phyloP scores from a whole-genome alignment of 257 asterid species.

The Solanum virginianum region DNA sequence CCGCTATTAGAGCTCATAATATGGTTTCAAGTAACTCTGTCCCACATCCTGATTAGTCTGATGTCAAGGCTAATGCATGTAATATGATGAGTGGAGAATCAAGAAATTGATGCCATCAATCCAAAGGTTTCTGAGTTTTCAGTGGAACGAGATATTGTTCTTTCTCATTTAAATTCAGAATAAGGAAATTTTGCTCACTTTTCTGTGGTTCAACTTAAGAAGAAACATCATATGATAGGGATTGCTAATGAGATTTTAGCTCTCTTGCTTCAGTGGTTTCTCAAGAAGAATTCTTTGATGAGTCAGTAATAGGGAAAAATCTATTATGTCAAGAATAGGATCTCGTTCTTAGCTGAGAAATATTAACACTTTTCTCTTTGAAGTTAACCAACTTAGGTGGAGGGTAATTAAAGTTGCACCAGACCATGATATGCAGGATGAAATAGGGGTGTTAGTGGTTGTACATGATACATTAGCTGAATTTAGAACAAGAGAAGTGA shows the following conservation, averaged over 20 bases:
- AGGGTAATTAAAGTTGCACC: constrained; percentile 36
- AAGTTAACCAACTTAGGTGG: constrained; percentile 38
- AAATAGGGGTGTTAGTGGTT: constrained; percentile 28
- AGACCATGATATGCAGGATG: constrained; percentile 35
- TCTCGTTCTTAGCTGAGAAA: constrained; percentile 34
- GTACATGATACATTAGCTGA: constrained; percentile 46
- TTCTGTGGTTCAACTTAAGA: constrained; percentile 27
- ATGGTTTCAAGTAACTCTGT: too few relatives aligned
- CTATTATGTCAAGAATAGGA: constrained; percentile 40
- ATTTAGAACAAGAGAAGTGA: constrained; percentile 40
- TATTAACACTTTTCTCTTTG: constrained; percentile 39
- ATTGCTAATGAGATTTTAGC: constrained; percentile 38
- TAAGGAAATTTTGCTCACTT: constrained; percentile 15
- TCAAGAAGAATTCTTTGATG: constrained; percentile 35
- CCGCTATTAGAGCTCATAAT: too few relatives aligned
- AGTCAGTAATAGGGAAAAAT: constrained; percentile 42
- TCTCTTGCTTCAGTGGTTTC: constrained; percentile 26
- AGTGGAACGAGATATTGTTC: constrained; percentile 21
- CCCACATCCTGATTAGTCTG: too few relatives aligned
- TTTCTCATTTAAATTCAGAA: constrained; percentile 20
- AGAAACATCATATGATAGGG: constrained; percentile 35
- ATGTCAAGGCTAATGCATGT: too few relatives aligned
- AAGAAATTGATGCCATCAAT: constrained; percentile 48
- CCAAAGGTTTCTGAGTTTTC: constrained; percentile 36
- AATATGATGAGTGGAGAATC: too few relatives aligned